These are phyloP conservation scores for Botryotinia convoluta DNA, from an alignment of 2,329 filamentous ascomycete species.

Conservation along the genomic window DNA sequence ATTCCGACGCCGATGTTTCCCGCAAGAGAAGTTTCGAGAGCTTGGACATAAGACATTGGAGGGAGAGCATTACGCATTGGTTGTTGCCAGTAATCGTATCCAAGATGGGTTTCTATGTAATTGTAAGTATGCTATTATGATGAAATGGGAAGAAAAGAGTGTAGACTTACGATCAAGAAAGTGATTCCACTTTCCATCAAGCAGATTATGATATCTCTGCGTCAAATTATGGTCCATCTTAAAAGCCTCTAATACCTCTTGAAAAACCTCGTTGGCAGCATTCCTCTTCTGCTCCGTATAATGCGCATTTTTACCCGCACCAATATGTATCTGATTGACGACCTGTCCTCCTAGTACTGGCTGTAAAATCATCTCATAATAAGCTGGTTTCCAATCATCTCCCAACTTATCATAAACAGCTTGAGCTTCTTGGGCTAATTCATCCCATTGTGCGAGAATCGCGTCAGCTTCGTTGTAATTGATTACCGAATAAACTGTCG, in stretches of 20 bases:
- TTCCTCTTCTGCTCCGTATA: slow-evolving; percentile 57
- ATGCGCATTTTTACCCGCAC: slow-evolving; percentile 51
- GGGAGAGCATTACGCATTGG: slow-evolving; percentile 69
- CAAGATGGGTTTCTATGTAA: slow-evolving; percentile 48
- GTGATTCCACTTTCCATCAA: slow-evolving; percentile 61
- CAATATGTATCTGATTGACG: slow-evolving; percentile 53
- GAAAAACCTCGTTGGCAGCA: slow-evolving; percentile 53
- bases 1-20: slow-evolving; percentile 63
- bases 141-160: not conserved
- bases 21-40: slow-evolving; percentile 54
- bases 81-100: slow-evolving; percentile 59
- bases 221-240: slow-evolving; percentile 57
- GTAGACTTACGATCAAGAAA: slow-evolving; percentile 53
- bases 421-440: slow-evolving; percentile 53
- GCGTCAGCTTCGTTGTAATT: slow-evolving; percentile 64
- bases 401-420: slow-evolving; percentile 54
- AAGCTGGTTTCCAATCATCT: slow-evolving; percentile 52
- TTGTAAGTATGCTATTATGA: slow-evolving; percentile 35
- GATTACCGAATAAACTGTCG: slow-evolving; percentile 56
- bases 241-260: slow-evolving; percentile 52
- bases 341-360: slow-evolving; percentile 57
- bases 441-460: slow-evolving; percentile 54
- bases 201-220: slow-evolving; percentile 53
- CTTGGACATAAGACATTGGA: slow-evolving; percentile 58
- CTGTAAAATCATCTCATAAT: slow-evolving; percentile 61